Percentiles rank a stretch among this genome's conserved stretches.
These are phyloP conservation scores for Tetragonia tetragonoides DNA, from an alignment of 148 eudicot species.

Conservation along the genomic window DNA sequence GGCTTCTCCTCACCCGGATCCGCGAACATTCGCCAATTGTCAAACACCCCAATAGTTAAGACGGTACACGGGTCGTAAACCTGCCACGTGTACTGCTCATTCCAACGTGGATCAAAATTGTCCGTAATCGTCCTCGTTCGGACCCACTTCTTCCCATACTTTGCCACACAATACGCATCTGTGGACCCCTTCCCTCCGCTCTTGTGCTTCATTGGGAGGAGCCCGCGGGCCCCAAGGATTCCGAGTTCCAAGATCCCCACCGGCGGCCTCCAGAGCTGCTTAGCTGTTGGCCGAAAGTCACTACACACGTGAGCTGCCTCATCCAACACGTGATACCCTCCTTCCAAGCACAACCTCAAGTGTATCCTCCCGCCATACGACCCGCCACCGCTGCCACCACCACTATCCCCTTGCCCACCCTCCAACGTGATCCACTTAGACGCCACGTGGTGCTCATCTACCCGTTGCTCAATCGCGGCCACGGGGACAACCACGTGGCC, in stretches of 20 bases:
- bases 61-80: constrained; percentile 98
- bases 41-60: constrained; percentile 82
- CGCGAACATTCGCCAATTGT: constrained; percentile 77
- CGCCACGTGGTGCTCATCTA: constrained; percentile 77
- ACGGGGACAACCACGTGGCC: constrained; percentile 78
- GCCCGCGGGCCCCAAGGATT: constrained; percentile 79
- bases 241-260: constrained; percentile 86
- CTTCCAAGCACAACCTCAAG: constrained; percentile 74
- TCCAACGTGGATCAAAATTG: constrained; percentile 89
- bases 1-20: constrained; percentile 61
- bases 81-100: constrained; percentile 99
- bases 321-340: constrained; percentile 96
- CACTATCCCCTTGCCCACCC: constrained; percentile 23
- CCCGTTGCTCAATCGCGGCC: constrained; percentile 70
- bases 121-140: constrained; percentile 80
- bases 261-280: constrained; percentile 89
- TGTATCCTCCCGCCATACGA: constrained; percentile 66
- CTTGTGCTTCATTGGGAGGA: constrained; percentile 81
- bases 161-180: constrained; percentile 93
- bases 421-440: constrained; percentile 72
- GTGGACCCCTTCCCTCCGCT: constrained; percentile 85
- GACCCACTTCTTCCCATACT: constrained; percentile 98
- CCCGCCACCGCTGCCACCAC: constrained; percentile 37
- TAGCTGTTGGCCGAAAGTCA: constrained; percentile 89
- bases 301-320: constrained; percentile 98